Base-by-base conservation (phyloP, 345 rosid genomes). In the Boechera stricta region DNA sequence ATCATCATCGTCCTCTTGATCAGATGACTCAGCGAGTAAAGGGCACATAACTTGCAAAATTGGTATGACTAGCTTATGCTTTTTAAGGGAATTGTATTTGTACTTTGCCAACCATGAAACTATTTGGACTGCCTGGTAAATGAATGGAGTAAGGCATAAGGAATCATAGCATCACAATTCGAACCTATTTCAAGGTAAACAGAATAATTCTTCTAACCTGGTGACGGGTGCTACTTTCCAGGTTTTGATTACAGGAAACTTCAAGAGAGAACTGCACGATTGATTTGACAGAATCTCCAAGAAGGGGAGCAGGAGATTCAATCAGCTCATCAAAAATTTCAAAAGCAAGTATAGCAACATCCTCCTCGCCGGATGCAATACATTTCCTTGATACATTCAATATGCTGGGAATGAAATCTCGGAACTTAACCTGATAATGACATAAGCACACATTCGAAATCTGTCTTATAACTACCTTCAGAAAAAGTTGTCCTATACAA, bases 281-380 rank as follows among this genome's bases (percentile, higher is more conserved):
- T 74, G 98, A 90, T 85, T 85, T 93, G 61, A 96, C 91, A 55
- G 97, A 88, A 66, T 96, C 99, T 57, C 99, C 99, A 77, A 96
- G 98, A 77, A 96, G 92, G 54, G 99, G 97, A 45, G 99, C 96
- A 10, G 98, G 98, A 78, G 99, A 96, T 80, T 96, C 99, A 74
- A 96, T 96, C 72, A 96, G 84, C 83, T 96, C 99, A 64, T 96
- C 99, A 84, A 96, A 96, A 74, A 96, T 96, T 83, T 96, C 99
- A 76, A 96, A 96, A 59, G 99, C 98, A 85, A 96, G 87, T 47
- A 93, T 80, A 52, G 99, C 98, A 80, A 96, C 93, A 84, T 93
- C 98, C 90, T 96, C 98, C 31, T 91, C 98, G 26, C 97, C 99
- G 53, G 90, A 86, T 66, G 91, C 91, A 79, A 96, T 87, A 82